Evolutionary conservation across 2,329 filamentous ascomycete genomes (phyloP), one percentile per base, ranked within the genome.

Genomic region (Paramyrothecium roridum): DNA sequence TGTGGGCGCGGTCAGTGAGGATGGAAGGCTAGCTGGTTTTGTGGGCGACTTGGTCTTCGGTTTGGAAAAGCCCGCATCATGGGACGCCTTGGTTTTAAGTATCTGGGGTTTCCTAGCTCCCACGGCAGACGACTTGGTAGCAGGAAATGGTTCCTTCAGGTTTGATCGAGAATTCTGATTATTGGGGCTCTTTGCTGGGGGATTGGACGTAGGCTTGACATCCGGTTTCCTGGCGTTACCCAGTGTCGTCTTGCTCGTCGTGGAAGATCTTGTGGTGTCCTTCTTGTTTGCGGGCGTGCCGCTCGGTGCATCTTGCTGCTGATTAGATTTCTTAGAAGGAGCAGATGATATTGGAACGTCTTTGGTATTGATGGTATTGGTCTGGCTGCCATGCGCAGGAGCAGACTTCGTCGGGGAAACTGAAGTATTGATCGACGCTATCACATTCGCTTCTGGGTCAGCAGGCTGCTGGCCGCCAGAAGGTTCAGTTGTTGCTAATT

Each of bases 31-130:
- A 52, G 86, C 76, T 11, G 88, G 87, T 54, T 85, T 83, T 2
- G 89, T 91, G 2, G 86, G 86, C 12, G 88, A 90, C 69, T 84
- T 86, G 45, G 80, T 73, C 67, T 85, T 87, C 10, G 84, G 82
- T 65, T 86, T 87, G 26, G 77, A 73, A 57, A 81, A 80, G 2
- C 72, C 75, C 8, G 74, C 67, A 26, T 72, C 70, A n/a, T 67
- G 57, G 22, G 65, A 66, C 23, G 75, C 65, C 20, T 74, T 72
- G 2, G 69, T 60, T 49, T 78, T 76, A 34, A 77, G 62, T 3
- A 76, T 65, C 11, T 73, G 67, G 10, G 77, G 75, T 57, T 76
- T 83, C 63, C 77, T 80, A n/a, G 49, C 30, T 16, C 23, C 33
- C 17, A 33, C 26, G 8, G 17, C 55, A 12, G 54, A 54, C 10